A percentile compares a stretch with the other conserved stretches of the same genome.
phyloP scores from a whole-genome alignment of 805 yeast genomes.

The Yamadazyma tumulicola region DNA sequence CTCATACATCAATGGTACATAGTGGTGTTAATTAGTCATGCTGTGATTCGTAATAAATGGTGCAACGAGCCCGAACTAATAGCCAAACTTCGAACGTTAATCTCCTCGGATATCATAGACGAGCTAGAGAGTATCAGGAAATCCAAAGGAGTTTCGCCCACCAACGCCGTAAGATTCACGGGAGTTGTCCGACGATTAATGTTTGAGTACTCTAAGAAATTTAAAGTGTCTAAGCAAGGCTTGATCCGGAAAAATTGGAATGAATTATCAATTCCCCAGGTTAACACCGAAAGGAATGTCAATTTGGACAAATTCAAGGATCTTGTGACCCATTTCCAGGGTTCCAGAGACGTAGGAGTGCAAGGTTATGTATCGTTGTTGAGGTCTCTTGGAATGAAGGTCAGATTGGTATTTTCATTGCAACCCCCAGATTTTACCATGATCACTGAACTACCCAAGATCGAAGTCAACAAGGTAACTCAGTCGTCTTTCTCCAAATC shows the following conservation, averaged over 20 bases:
- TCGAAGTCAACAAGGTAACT: slow-evolving; percentile 11
- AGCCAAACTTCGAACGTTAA: slow-evolving; percentile 34
- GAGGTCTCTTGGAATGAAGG: slow-evolving; percentile 65
- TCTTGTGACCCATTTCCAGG: slow-evolving; percentile 46
- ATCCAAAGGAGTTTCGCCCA: slow-evolving; percentile 15
- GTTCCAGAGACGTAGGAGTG: slow-evolving; percentile 75
- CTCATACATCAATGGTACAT: slow-evolving; percentile 58
- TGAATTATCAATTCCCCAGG: slow-evolving; percentile 22
- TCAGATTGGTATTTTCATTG: slow-evolving; percentile 74
- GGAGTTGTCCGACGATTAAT: slow-evolving; percentile 73
- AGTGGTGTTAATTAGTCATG: slow-evolving; percentile 61
- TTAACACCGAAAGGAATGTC: slow-evolving; percentile 21
- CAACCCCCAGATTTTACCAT: slow-evolving; percentile 86
- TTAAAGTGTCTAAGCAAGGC: slow-evolving; percentile 44
- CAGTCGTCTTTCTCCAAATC: neutral
- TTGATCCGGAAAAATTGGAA: slow-evolving; percentile 35
- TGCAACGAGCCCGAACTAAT: slow-evolving; percentile 49
- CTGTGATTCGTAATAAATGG: slow-evolving; percentile 71
- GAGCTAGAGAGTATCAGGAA: slow-evolving; percentile 10
- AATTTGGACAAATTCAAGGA: slow-evolving; percentile 42
- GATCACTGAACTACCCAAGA: slow-evolving; percentile 15
- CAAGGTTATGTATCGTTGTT: slow-evolving; percentile 83
- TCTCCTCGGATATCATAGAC: slow-evolving; percentile 35
- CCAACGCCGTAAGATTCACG: slow-evolving; percentile 62
- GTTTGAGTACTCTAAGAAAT: slow-evolving; percentile 56